These are phyloP conservation scores for Cornus florida DNA, from an alignment of 148 eudicot genomes.

Conservation along the genomic window DNA sequence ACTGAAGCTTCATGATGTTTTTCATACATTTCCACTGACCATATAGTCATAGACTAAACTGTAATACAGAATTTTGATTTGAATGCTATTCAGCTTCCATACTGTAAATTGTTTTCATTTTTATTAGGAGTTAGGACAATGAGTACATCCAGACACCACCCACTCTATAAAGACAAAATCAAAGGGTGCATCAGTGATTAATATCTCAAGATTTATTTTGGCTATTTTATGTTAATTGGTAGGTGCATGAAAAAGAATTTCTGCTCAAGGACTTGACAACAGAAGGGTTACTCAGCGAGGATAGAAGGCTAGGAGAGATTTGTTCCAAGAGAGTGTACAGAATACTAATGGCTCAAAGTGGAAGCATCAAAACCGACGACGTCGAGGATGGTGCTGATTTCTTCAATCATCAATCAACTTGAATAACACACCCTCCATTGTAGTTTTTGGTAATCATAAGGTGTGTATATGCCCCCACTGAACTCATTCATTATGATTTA, in stretches of 20 bases:
- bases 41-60: no score
- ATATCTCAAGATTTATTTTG: background rate
- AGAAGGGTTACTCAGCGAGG: slow-evolving; percentile 58
- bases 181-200: background rate
- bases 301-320: slow-evolving; percentile 70
- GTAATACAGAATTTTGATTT: no score
- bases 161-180: no score
- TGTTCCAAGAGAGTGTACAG: slow-evolving; percentile 96
- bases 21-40: background rate
- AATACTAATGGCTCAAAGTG: slow-evolving; percentile 79
- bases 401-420: slow-evolving; percentile 26
- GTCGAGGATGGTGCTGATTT: slow-evolving; percentile 81
- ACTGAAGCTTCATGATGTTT: no score
- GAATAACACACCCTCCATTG: background rate
- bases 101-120: slow-evolving; percentile 1
- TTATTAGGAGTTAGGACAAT: background rate
- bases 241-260: slow-evolving; percentile 91
- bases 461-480: background rate
- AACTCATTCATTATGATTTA: background rate
- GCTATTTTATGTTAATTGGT: background rate
- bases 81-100: slow-evolving; percentile 1
- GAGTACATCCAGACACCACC: background rate
- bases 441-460: background rate
- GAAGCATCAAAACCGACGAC: slow-evolving; percentile 64
- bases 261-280: slow-evolving; percentile 67